Evolutionary conservation across 108 stramenopile species (phyloP).

Genomic region (Cylindrotheca fusiformis): DNA sequence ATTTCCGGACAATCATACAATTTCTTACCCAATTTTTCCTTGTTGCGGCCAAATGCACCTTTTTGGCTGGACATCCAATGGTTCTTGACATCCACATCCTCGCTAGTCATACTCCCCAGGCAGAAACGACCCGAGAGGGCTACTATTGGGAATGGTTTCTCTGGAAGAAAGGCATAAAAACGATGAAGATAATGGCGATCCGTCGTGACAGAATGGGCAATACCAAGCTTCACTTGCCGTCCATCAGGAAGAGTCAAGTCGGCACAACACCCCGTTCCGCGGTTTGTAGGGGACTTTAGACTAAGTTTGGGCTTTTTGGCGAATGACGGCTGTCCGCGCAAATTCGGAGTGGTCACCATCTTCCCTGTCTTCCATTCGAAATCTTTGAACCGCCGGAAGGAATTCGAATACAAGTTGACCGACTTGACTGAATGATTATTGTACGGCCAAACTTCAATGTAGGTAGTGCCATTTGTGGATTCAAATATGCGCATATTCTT

Average conservation of each 20-base stretch:
- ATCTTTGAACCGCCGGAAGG: not conserved
- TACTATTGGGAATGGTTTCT: not conserved
- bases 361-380: not conserved
- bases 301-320: not conserved
- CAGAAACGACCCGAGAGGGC: not conserved
- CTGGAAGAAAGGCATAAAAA: not conserved
- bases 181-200: not conserved
- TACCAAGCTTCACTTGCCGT: not conserved
- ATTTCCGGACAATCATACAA: not conserved
- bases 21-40: not conserved
- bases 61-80: not conserved
- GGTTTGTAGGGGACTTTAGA: not conserved
- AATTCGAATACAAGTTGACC: not conserved
- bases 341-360: not conserved
- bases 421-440: not conserved
- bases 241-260: not conserved
- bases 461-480: not conserved
- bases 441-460: not conserved
- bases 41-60: not conserved
- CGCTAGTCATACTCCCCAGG: not conserved
- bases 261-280: not conserved
- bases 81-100: not conserved
- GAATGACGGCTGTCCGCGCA: not conserved
- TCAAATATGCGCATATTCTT: not conserved
- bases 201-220: not conserved